Evolutionary conservation across 345 rosid species (phyloP), one percentile per base, ranked within the genome.

Genomic region (Turnera subulata): DNA sequence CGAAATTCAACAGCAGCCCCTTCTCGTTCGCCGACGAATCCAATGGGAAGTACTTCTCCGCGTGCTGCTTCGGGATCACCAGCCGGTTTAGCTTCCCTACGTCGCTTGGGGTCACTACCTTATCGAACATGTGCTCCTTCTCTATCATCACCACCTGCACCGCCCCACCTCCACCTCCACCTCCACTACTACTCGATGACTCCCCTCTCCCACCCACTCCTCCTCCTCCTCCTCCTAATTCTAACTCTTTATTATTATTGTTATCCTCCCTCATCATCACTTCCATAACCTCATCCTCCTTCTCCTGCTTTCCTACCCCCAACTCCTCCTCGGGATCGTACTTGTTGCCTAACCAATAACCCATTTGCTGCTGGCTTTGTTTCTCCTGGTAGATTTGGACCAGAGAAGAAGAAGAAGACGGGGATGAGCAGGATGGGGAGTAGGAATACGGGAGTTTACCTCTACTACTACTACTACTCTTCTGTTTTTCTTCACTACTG

Each of bases 1-100:
- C 95, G 40, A 92, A 92, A 73, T 92, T 89, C 67, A 92, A 53
- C 18, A 92, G 80, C 25, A 92, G 76, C 20, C 93, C 98, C 66
- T 92, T 92, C 53, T 84, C 85, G 75, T 80, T 83, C 1, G 80
- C 40, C 12, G 93, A 74, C 5, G 86, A 78, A 72, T 89, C 91
- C 22, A 91, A 74, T 0, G 96, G 98, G 65, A 89, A 86, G 71
- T 80, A 82, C 72, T 76, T 89, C 80, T 89, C 96, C 3, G 89
- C 83, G 71, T 88, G 82, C 55, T 84, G 85, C 57, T 78, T 83
- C 1, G 87, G 80, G 52, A 82, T 83, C 44, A 83, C 83, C 2
- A 82, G 78, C 21, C 84, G 76, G 54, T 88, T 82, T 5, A 80
- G 79, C 68, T 84, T 84, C 16, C 88, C 82, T 19, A 89, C 86